phyloP scores from a whole-genome alignment of 2,329 filamentous ascomycete genomes.

The Dothistroma septosporum region DNA sequence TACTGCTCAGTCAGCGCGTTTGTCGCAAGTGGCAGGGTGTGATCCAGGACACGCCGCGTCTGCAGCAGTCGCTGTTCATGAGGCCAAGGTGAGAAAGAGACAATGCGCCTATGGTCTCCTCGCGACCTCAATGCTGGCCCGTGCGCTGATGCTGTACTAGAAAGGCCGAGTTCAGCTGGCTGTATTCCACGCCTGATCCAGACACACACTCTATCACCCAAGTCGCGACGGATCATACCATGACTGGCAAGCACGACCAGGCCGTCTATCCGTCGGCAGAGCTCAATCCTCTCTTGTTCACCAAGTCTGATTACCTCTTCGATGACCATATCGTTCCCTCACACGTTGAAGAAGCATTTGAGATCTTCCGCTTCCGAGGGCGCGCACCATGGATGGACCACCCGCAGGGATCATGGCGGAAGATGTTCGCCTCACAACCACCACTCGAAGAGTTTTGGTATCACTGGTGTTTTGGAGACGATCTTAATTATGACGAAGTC shows the following conservation, averaged over 20 bases:
- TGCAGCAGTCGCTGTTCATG: constrained; percentile 3
- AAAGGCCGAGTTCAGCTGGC: background rate
- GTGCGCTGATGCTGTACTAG: background rate
- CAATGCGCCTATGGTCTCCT: too few species aligned
- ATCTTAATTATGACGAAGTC: background rate
- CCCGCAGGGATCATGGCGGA: background rate
- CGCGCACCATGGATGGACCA: background rate
- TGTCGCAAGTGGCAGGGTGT: background rate
- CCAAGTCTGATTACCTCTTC: too few species aligned
- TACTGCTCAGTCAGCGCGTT: constrained; percentile 1
- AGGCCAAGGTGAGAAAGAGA: background rate
- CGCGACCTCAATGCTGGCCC: too few species aligned
- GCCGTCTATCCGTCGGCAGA: background rate
- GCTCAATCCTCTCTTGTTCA: background rate
- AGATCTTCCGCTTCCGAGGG: background rate
- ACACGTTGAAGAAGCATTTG: background rate
- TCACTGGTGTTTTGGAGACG: too few species aligned
- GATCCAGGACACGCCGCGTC: background rate
- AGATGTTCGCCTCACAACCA: constrained; percentile 1
- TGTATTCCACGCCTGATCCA: background rate
- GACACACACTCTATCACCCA: background rate
- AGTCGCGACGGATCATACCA: background rate
- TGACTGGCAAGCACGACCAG: background rate
- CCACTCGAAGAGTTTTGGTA: background rate
- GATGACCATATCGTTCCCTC: background rate